phyloP scores from a whole-genome alignment of 345 rosid species.

The Aethionema arabicum region DNA sequence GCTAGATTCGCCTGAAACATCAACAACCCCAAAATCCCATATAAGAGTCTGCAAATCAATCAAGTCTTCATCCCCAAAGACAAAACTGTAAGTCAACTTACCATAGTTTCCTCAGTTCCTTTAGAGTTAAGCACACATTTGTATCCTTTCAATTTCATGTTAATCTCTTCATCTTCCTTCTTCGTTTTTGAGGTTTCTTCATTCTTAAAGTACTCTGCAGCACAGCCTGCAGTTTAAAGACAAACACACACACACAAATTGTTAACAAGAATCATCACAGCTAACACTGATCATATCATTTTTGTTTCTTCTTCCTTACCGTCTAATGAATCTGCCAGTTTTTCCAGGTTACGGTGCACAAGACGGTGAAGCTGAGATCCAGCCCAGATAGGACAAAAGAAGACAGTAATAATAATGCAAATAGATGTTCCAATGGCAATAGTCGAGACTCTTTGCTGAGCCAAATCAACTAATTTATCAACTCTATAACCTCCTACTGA shows the following conservation, averaged over 20 bases:
- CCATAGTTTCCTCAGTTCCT: conserved; percentile 71
- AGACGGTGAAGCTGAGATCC: conserved; percentile 68
- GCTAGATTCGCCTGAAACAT: conserved; percentile 57
- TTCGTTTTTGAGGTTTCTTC: conserved; percentile 11
- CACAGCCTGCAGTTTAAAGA: conserved; percentile 45
- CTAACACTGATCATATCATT: not conserved
- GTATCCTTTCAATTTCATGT: conserved; percentile 44
- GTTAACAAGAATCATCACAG: not conserved
- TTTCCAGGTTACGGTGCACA: conserved; percentile 53
- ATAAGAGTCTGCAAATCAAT: not conserved
- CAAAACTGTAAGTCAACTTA: conserved; percentile 25
- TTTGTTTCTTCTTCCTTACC: conserved; percentile 38
- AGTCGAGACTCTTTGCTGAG: conserved; percentile 61
- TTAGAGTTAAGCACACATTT: conserved; percentile 71
- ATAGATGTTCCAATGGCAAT: conserved; percentile 60
- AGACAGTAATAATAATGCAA: conserved; percentile 56
- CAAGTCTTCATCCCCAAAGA: not conserved
- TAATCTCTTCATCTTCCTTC: conserved; percentile 36
- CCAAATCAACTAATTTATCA: conserved; percentile 53
- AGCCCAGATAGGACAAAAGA: conserved; percentile 74
- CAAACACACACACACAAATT: not conserved
- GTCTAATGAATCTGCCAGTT: conserved; percentile 58
- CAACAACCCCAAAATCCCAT: not conserved
- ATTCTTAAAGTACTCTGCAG: conserved; percentile 49
- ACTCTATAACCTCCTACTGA: conserved; percentile 65